Percentiles rank a stretch among this genome's conserved stretches.
Conservation (phyloP, 2,329 filamentous ascomycete species). For the Bipolaris victoriae region DNA sequence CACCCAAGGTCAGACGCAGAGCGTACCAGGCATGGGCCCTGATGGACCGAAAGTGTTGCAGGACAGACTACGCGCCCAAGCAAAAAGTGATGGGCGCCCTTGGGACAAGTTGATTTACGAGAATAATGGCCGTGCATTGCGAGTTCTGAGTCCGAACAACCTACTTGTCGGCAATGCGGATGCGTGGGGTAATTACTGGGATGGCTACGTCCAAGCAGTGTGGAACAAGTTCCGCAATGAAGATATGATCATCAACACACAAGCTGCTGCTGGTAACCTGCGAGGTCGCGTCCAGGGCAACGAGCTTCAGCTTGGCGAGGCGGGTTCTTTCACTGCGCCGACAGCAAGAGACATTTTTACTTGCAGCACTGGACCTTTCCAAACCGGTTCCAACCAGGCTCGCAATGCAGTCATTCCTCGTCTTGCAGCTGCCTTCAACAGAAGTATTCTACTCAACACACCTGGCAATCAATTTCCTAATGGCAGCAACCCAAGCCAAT, state of each 20-base stretch:
- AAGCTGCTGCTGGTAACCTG: constrained; percentile 63
- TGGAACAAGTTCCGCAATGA: constrained; percentile 56
- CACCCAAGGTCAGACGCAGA: constrained; percentile 48
- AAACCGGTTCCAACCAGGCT: constrained; percentile 49
- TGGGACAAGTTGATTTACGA: constrained; percentile 67
- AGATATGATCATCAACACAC: constrained; percentile 67
- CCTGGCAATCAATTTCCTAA: constrained; percentile 47
- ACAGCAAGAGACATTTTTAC: constrained; percentile 68
- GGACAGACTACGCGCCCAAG: constrained; percentile 61
- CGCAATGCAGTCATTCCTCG: constrained; percentile 70
- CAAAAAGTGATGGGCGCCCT: constrained; percentile 58
- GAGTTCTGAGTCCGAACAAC: constrained; percentile 54
- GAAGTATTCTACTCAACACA: constrained; percentile 67
- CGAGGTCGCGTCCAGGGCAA: constrained; percentile 55
- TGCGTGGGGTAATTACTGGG: constrained; percentile 60
- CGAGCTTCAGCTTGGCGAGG: constrained; percentile 51
- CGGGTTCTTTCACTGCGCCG: constrained; percentile 62
- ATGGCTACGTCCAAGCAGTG: constrained; percentile 59
- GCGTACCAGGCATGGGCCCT: constrained; percentile 63
- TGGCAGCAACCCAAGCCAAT: constrained; percentile 36
- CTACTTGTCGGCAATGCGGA: constrained; percentile 54
- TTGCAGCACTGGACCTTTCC: constrained; percentile 69
- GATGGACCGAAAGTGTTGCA: constrained; percentile 65
- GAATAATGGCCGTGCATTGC: constrained; percentile 45
- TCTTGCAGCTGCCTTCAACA: constrained; percentile 77